Evolutionary conservation across 805 yeast genomes (phyloP), one percentile per base, ranked within the genome.

Genomic region (Dipodascus albidus): DNA sequence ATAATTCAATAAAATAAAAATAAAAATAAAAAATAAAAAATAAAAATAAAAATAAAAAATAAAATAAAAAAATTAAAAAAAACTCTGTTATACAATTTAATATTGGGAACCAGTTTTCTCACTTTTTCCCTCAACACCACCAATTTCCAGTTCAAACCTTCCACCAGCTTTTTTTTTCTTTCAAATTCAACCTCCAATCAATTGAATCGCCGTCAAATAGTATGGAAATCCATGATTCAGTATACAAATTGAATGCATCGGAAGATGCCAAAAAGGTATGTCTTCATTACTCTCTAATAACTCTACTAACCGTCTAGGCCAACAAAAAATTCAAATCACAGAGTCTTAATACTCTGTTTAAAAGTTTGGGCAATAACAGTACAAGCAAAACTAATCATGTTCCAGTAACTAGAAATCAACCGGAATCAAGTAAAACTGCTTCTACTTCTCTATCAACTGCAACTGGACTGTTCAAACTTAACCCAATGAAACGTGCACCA

Each of bases 291-390:
- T 47, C 3, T 3, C n/a, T 22, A 54, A 21, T 11, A 50, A 24
- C n/a, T 33, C 38, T 48, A 15, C 20, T 21, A 14, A 48, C 19
- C 23, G 21, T 23, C 2, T 21, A 38, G 21, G 50, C 38, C 27
- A 20, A 17, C 35, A 23, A 63, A 56, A 56, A 64, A 44, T 70
- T 67, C 62, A 68, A 68, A 57, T 63, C 71, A 11, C 71, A 68
- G 57, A 63, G 65, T 23, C 63, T 70, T 22, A 70, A 67, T 56
- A 57, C 62, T 27, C 56, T 69, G 48, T 69, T 70, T 54, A 38
- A 38, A 19, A 38, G 44, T 19, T 38, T 38, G 20, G 44, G 44
- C 20, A 38, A 14, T 51, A 59, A 17, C 53, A 51, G n/a, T 42
- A 52, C 24, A 38, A 42, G 23, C 22, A 23, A 35, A 48, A 48